These are phyloP conservation scores for Nemania abortiva DNA, from an alignment of 2,329 filamentous ascomycete species.

Conservation along the genomic window DNA sequence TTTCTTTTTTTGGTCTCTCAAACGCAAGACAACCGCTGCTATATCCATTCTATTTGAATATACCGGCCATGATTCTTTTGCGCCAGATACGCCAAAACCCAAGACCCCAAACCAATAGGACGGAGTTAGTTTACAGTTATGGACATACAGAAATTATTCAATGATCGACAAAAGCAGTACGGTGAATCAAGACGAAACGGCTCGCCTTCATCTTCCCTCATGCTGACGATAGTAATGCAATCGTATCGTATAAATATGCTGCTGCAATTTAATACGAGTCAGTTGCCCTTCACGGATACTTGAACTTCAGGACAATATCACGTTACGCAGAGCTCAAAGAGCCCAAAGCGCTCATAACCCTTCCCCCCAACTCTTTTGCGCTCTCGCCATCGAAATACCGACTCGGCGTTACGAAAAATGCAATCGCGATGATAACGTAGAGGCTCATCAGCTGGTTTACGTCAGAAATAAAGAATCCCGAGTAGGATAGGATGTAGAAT, in stretches of 20 bases:
- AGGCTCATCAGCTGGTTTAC: constrained; percentile 58
- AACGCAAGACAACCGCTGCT: neutral
- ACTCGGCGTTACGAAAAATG: constrained; percentile 68
- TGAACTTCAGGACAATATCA: neutral
- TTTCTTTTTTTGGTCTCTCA: neutral
- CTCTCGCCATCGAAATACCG: constrained; percentile 59
- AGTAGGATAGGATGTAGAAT: neutral
- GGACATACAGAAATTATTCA: constrained; percentile 35
- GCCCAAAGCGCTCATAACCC: constrained; percentile 14
- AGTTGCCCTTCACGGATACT: neutral
- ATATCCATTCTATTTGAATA: neutral
- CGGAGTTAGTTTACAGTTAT: constrained; percentile 29
- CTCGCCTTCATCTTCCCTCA: neutral
- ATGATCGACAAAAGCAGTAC: constrained; percentile 9
- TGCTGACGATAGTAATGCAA: neutral
- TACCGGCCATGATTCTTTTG: neutral
- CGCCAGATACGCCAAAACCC: constrained; percentile 1
- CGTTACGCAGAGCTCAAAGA: constrained; percentile 21
- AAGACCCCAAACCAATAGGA: neutral
- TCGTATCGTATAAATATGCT: neutral
- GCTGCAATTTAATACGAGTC: neutral
- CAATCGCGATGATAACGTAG: constrained; percentile 71
- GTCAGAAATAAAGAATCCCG: constrained; percentile 36
- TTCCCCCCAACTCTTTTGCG: constrained; percentile 9
- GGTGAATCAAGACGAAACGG: neutral